Base-by-base conservation (phyloP, 2,329 filamentous ascomycete species). In the Ascochyta rabiei region DNA sequence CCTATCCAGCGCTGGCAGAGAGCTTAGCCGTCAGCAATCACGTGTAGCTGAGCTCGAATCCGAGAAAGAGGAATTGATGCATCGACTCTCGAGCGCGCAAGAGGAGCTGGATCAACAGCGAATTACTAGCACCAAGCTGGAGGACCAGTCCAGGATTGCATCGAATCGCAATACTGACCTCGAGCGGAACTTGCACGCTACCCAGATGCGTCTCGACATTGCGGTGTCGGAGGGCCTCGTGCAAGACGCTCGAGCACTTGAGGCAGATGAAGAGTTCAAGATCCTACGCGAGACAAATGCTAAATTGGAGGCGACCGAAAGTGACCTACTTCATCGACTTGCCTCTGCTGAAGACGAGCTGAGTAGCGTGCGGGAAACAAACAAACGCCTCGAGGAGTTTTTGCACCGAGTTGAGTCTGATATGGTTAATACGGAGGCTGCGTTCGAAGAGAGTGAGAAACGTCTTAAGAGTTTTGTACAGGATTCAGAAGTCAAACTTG, bases 261-360 rank as follows among this genome's bases (percentile, higher is more conserved):
- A 66, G 33, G 66, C 67, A 6, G 65, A 74, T 28, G 61, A 66
- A 33, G 67, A 74, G 31, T 56, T 75, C 13, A 44, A 55, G 9
- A 54, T 56, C 8, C 56, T 75, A 18, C 68, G 65, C 18, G 57
- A 64, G 13, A 61, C 66, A 4, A 72, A 72, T 12, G 44, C 54
- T 5, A 61, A 66, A 35, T 60, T 71, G 13, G 66, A 70, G 19
- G 44, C 62, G 28, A 71, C 68, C 8, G 71, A 75, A 46, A 66
- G 64, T n/a, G 62, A 66, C 33, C 53, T 76, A 7, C 26, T 60
- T 5, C 39, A 48, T 9, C 67, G 69, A 24, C 62, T 76, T 24
- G 54, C 63, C 2, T 57, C 62, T 21, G 70, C 73, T 4, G 73
- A 75, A 48, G 57, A 70, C 16, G 71, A 76, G 21, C 55, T 76